These are phyloP conservation scores for Wallacemonas collosoma DNA, from an alignment of 208 protist species.

Conservation along the genomic window DNA sequence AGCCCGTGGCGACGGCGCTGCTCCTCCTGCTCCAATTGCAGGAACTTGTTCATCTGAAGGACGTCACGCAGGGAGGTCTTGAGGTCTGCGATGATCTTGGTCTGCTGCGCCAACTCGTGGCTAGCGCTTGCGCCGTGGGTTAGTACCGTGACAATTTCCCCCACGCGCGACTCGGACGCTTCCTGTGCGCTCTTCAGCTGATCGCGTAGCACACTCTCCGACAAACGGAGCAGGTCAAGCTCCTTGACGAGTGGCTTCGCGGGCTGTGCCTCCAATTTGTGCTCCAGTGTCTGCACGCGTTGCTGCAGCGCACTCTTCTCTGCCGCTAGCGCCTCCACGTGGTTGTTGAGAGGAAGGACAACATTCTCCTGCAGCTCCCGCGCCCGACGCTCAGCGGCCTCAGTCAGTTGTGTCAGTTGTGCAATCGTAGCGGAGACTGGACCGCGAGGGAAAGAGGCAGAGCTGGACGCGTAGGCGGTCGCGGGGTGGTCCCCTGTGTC, in stretches of 20 bases:
- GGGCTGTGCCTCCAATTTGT: conserved; percentile 30
- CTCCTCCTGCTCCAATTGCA: conserved; percentile 31
- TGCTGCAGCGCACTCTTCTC: conserved; percentile 41
- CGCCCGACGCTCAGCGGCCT: conserved; percentile 32
- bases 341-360: conserved; percentile 42
- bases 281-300: conserved; percentile 44
- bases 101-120: conserved; percentile 25
- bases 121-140: conserved; percentile 3
- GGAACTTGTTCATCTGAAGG: conserved; percentile 1
- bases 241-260: conserved; percentile 56
- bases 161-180: conserved; percentile 6
- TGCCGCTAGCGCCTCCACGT: conserved; percentile 47
- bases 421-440: conserved; percentile 33
- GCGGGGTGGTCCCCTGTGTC: conserved; percentile 4
- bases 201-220: conserved; percentile 48
- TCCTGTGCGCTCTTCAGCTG: conserved; percentile 43
- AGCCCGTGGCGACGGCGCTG: conserved; percentile 16
- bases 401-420: conserved; percentile 44
- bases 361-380: conserved; percentile 33
- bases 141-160: conserved; percentile 23
- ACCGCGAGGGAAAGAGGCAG: conserved; percentile 13
- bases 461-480: conserved; percentile 11
- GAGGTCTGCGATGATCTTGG: conserved; percentile 18
- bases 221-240: conserved; percentile 54
- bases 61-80: conserved; percentile 11